phyloP scores from a whole-genome alignment of 108 stramenopile species.

The Schizochytrium sp. region DNA sequence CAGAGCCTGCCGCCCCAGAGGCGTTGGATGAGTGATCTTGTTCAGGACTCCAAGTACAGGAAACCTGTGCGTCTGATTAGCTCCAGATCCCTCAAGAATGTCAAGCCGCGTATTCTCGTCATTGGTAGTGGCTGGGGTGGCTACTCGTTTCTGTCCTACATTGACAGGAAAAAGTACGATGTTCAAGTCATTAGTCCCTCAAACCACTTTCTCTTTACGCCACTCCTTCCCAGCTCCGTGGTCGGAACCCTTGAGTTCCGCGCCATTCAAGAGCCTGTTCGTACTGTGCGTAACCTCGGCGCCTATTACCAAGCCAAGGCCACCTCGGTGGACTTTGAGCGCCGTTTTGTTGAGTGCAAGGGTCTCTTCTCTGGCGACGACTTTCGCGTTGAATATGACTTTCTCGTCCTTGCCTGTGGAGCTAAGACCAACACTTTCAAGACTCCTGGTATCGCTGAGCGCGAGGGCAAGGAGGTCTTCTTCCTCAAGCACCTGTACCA shows the following conservation, averaged over 20 bases:
- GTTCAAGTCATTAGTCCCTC: constrained; percentile 84
- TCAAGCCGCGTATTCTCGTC: constrained; percentile 63
- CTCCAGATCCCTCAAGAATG: neutral
- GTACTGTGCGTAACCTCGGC: constrained; percentile 74
- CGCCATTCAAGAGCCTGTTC: constrained; percentile 92
- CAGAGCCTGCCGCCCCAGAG: too few relatives aligned
- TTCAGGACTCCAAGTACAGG: neutral
- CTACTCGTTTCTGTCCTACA: constrained; percentile 61
- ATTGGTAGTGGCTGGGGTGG: constrained; percentile 70
- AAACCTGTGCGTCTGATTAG: constrained; percentile 43
- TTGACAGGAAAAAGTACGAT: constrained; percentile 74
- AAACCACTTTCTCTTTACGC: constrained; percentile 97
- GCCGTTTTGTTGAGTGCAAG: constrained; percentile 73
- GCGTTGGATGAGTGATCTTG: too few relatives aligned
- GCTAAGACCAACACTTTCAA: constrained; percentile 91
- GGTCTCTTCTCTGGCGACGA: constrained; percentile 77
- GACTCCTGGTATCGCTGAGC: constrained; percentile 78
- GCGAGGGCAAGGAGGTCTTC: constrained; percentile 85
- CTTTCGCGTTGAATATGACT: constrained; percentile 88
- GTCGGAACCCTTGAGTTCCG: constrained; percentile 97
- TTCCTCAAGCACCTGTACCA: constrained; percentile 95
- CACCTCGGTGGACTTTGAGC: constrained; percentile 76
- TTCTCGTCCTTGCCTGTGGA: constrained; percentile 87
- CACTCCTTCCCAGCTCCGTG: constrained; percentile 90
- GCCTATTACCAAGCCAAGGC: constrained; percentile 88